Conservation (phyloP, 2,329 filamentous ascomycete genomes). For the Catunica adiposa region DNA sequence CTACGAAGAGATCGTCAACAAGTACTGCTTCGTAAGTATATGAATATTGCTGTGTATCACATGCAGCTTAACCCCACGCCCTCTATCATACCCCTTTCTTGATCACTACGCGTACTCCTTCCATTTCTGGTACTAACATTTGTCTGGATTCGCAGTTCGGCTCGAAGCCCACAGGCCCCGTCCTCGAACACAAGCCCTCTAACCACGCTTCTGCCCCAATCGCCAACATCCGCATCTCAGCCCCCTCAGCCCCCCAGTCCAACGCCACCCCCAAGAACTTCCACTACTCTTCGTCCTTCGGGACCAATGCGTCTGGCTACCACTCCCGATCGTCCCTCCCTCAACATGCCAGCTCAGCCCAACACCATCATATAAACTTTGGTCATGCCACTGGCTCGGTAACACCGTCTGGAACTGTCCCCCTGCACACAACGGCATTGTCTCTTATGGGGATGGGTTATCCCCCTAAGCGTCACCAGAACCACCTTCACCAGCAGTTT, state of each 20-base stretch:
- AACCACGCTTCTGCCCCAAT: neutral
- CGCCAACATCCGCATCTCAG: neutral
- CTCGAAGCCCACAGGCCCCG: constrained; percentile 11
- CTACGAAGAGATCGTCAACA: constrained; percentile 93
- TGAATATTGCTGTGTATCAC: neutral
- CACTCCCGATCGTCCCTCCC: neutral
- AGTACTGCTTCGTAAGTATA: constrained; percentile 97
- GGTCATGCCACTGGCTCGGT: neutral
- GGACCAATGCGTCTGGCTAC: neutral
- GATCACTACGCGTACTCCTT: neutral
- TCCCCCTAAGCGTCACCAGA: constrained; percentile 15
- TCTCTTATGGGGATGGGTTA: constrained; percentile 11
- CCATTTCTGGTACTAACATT: constrained; percentile 11
- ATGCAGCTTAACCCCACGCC: neutral
- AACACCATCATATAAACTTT: constrained; percentile 27
- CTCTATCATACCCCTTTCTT: neutral
- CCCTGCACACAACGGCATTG: constrained; percentile 20
- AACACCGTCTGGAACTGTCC: constrained; percentile 13
- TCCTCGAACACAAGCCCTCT: constrained; percentile 3
- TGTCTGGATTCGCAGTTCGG: constrained; percentile 16
- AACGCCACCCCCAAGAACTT: constrained; percentile 1
- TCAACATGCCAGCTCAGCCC: constrained; percentile 23
- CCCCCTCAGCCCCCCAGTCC: neutral
- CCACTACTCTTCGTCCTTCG: neutral
- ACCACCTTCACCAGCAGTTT: neutral